phyloP scores from a whole-genome alignment of 2,329 filamentous ascomycete species.

The Macrophomina phaseolina region DNA sequence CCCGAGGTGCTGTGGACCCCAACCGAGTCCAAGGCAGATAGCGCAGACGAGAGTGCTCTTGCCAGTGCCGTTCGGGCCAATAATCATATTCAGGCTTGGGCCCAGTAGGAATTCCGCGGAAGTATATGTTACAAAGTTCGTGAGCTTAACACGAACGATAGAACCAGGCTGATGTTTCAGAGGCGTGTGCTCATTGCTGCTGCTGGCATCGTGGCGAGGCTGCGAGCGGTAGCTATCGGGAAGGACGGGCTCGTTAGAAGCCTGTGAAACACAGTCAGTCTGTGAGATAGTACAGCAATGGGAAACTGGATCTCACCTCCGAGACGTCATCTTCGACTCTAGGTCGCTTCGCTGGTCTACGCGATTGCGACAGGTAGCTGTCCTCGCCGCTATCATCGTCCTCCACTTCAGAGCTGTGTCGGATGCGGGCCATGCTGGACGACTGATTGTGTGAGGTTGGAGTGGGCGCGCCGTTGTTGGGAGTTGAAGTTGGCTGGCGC shows the following conservation, averaged over 20 bases:
- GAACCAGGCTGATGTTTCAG: slow-evolving; percentile 68
- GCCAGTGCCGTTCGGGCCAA: slow-evolving; percentile 97
- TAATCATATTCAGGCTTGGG: slow-evolving; percentile 96
- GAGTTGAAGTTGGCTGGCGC: neutral
- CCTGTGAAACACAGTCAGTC: slow-evolving; percentile 8
- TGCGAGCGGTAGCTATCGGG: slow-evolving; percentile 27
- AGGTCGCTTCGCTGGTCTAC: slow-evolving; percentile 13
- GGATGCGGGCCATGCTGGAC: slow-evolving; percentile 15
- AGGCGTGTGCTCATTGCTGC: slow-evolving; percentile 32
- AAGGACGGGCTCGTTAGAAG: slow-evolving; percentile 16
- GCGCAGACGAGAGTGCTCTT: slow-evolving; percentile 98
- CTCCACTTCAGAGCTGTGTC: slow-evolving; percentile 15
- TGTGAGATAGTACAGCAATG: neutral
- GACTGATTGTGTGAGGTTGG: neutral
- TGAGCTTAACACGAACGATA: slow-evolving; percentile 83
- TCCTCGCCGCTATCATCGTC: slow-evolving; percentile 18
- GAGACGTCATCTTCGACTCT: slow-evolving; percentile 17
- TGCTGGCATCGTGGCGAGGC: slow-evolving; percentile 27
- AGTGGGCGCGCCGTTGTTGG: neutral
- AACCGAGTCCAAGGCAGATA: slow-evolving; percentile 91
- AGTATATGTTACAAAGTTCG: slow-evolving; percentile 94
- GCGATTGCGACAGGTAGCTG: slow-evolving; percentile 1
- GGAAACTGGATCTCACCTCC: neutral
- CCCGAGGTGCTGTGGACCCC: slow-evolving; percentile 78
- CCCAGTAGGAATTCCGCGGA: slow-evolving; percentile 89